These are phyloP conservation scores for Orbilia javanica DNA, from an alignment of 2,329 filamentous ascomycete species.

Conservation along the genomic window DNA sequence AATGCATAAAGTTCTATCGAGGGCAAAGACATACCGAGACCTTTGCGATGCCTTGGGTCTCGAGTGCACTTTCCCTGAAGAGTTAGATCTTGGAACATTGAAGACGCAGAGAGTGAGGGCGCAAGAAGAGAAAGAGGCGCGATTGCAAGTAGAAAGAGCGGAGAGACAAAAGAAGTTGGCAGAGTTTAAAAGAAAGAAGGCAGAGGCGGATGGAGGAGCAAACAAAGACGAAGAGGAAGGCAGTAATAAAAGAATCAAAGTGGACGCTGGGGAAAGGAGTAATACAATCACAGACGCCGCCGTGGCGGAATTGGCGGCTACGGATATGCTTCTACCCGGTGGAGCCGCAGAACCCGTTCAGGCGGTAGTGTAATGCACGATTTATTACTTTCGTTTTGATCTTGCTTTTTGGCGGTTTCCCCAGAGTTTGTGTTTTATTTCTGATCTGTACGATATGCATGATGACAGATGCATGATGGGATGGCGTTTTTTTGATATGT, in stretches of 20 bases:
- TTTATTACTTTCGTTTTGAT: not conserved
- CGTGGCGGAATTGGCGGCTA: conserved; percentile 24
- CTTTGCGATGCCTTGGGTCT: conserved; percentile 76
- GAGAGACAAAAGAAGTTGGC: conserved; percentile 58
- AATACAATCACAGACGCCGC: conserved; percentile 7
- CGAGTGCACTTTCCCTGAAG: conserved; percentile 74
- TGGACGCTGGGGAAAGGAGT: conserved; percentile 24
- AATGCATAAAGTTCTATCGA: conserved; percentile 73
- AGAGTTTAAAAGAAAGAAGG: conserved; percentile 63
- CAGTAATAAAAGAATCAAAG: conserved; percentile 32
- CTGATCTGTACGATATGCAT: conserved; percentile 36
- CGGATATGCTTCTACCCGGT: conserved; percentile 8
- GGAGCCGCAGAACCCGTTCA: conserved; percentile 15
- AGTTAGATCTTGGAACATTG: conserved; percentile 71
- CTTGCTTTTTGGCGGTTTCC: conserved; percentile 16
- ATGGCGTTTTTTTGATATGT: conserved; percentile 35
- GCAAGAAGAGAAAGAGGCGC: conserved; percentile 41
- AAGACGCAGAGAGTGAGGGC: conserved; percentile 43
- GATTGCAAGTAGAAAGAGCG: conserved; percentile 50
- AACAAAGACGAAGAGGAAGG: not conserved
- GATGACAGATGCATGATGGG: conserved; percentile 36
- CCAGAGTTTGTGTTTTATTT: not conserved
- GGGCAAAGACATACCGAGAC: conserved; percentile 78
- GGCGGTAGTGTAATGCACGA: conserved; percentile 18
- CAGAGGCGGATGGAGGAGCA: conserved; percentile 60